phyloP scores from a whole-genome alignment of 768 basidiomycete genomes.

The Clavaria fumosa region DNA sequence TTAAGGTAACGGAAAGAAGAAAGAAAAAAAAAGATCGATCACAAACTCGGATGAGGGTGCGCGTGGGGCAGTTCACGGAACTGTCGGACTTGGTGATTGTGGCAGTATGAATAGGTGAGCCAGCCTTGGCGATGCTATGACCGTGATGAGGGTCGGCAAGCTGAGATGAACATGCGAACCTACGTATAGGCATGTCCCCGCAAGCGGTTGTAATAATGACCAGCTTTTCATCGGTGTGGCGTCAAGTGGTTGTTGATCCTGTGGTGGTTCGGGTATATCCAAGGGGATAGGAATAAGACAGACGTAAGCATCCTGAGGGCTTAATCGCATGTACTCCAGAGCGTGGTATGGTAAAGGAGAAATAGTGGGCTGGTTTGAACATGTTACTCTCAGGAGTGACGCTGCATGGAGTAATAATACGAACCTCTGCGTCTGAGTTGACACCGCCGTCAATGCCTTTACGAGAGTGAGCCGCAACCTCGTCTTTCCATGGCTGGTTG shows the following conservation, averaged over 20 bases:
- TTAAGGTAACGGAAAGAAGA: neutral
- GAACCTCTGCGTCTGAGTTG: conserved; percentile 24
- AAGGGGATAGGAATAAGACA: conserved; percentile 63
- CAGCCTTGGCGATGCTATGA: conserved; percentile 71
- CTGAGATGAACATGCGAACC: conserved; percentile 22
- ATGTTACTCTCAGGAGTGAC: conserved; percentile 16
- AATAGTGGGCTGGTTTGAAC: conserved; percentile 12
- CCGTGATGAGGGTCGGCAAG: conserved; percentile 17
- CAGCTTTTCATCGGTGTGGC: conserved; percentile 61
- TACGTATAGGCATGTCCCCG: conserved; percentile 77
- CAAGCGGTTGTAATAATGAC: conserved; percentile 66
- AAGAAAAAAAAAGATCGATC: conserved; percentile 11
- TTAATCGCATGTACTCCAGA: conserved; percentile 64
- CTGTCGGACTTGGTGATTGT: conserved; percentile 89
- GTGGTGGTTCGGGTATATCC: conserved; percentile 25
- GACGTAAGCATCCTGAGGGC: conserved; percentile 51
- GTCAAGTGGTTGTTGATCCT: conserved; percentile 40
- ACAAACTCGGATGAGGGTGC: conserved; percentile 42
- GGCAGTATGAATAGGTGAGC: conserved; percentile 97
- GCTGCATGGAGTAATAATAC: conserved; percentile 10
- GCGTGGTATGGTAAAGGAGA: conserved; percentile 24
- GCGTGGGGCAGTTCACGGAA: conserved; percentile 71
- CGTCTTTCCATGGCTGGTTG: conserved; percentile 41
- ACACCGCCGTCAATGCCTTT: conserved; percentile 50
- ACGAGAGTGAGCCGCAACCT: conserved; percentile 24